Base-by-base conservation (phyloP, 1,139 yeast genomes). In the Lodderomyces theae region DNA sequence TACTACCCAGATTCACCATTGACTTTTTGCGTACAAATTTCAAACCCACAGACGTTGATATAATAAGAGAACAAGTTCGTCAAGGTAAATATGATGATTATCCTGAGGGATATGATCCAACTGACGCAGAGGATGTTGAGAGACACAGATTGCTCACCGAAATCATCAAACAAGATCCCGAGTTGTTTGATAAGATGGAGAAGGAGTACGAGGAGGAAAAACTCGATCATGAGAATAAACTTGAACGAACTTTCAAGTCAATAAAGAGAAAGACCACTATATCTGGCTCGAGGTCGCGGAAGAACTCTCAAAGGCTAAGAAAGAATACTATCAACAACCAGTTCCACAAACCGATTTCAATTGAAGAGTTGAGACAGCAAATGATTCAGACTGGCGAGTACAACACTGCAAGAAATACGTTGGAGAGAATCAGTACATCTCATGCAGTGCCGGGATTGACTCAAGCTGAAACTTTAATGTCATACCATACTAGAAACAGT, bases 61-160 rank as follows among this genome's bases (percentile, higher is more conserved):
- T 77, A 40, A 66, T 79, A 39, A 61, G 83, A 47, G 83, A 77
- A 49, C 55, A 68, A 46, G 74, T 66, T 9, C 60, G 68, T 17
- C 52, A 56, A 39, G 81, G 82, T 4, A 69, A 60, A 37, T 78
- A 62, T 54, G 71, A 66, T 39, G 69, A 66, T 31, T 79, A 73
- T 51, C 81, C 80, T 4, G 60, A 56, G 19, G 79, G 78, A 15
- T 79, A 72, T 52, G 85, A 79, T 56, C 85, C 85, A 25, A 79
- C 85, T n/a, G 68, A 75, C 56, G 49, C 58, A 16, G 68, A 65
- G 52, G 72, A 72, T 61, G 60, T 73, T 42, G 71, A 71, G 51
- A 58, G 64, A 57, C 66, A 71, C 58, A 52, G 77, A 51, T 51
- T 72, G 17, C 54, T 71, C 38, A 60, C 56, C 16, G 61, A 64